phyloP scores from a whole-genome alignment of 2,329 filamentous ascomycete genomes.

The Exophiala viscosa region DNA sequence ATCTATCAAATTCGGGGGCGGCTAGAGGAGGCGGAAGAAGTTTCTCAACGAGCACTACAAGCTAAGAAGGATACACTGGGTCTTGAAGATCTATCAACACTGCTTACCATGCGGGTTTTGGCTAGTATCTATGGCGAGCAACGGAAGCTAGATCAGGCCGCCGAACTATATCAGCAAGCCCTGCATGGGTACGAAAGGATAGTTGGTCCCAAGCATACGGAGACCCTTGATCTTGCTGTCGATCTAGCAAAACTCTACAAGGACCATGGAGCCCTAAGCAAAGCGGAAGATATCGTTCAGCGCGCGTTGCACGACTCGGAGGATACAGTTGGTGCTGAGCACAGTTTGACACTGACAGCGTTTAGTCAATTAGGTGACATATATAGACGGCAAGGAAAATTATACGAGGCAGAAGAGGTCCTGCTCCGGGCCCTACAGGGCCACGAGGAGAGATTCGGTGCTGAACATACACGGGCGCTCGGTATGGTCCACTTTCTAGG shows the following conservation, averaged over 20 bases:
- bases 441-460: not conserved
- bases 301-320: not conserved
- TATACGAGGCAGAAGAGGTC: too few species aligned
- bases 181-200: conserved; percentile 26
- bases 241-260: conserved; percentile 29
- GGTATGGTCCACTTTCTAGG: not conserved
- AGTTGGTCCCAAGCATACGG: conserved; percentile 27
- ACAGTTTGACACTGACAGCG: too few species aligned
- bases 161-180: conserved; percentile 28
- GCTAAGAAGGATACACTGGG: not conserved
- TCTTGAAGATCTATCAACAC: conserved; percentile 25
- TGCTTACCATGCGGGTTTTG: conserved; percentile 27
- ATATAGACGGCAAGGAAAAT: too few species aligned
- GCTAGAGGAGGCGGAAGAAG: conserved; percentile 26
- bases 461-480: not conserved
- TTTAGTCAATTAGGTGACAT: too few species aligned
- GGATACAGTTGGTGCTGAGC: not conserved
- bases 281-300: conserved; percentile 20
- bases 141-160: conserved; percentile 29
- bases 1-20: conserved; percentile 28
- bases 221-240: conserved; percentile 29
- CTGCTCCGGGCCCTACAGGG: too few species aligned
- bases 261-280: conserved; percentile 25
- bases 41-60: not conserved
- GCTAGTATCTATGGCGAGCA: conserved; percentile 27